phyloP scores from a whole-genome alignment of 1,284 basidiomycete species.

The Tilletia setariae region DNA sequence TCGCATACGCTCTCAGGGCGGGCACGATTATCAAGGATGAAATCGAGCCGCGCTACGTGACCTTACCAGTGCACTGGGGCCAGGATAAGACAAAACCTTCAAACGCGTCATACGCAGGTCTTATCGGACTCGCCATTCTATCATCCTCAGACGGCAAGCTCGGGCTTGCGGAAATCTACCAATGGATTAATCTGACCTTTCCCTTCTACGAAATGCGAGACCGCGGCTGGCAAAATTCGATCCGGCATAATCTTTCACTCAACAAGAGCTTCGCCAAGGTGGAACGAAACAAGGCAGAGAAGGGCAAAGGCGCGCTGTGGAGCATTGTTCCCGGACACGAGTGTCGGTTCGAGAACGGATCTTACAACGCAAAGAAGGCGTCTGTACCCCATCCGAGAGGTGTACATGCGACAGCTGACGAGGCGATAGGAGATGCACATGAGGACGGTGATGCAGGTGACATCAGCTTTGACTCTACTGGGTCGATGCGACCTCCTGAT shows the following conservation, averaged over 20 bases:
- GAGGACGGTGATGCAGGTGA: not conserved
- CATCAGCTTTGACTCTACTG: not conserved
- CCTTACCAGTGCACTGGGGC: slow-evolving; percentile 45
- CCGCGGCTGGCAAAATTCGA: slow-evolving; percentile 88
- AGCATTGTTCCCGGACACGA: slow-evolving; percentile 54
- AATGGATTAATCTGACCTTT: slow-evolving; percentile 88
- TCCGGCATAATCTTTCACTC: slow-evolving; percentile 83
- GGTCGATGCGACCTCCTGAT: too few relatives aligned
- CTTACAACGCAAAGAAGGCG: slow-evolving; percentile 30
- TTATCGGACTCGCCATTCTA: slow-evolving; percentile 90
- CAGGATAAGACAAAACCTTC: slow-evolving; percentile 43
- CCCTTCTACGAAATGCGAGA: slow-evolving; percentile 83
- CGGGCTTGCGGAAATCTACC: slow-evolving; percentile 90
- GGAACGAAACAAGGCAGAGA: slow-evolving; percentile 50
- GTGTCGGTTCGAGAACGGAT: slow-evolving; percentile 45
- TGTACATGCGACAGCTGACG: not conserved
- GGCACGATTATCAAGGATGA: slow-evolving; percentile 39
- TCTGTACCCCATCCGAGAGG: not conserved
- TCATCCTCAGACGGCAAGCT: slow-evolving; percentile 78
- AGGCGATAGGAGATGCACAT: not conserved
- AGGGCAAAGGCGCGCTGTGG: slow-evolving; percentile 58
- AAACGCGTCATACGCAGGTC: slow-evolving; percentile 75
- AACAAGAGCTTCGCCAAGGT: slow-evolving; percentile 73
- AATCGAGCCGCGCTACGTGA: slow-evolving; percentile 47
- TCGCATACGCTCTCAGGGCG: slow-evolving; percentile 45